Evolutionary conservation across 345 rosid genomes (phyloP).

Genomic region (Lepidium sativum): DNA sequence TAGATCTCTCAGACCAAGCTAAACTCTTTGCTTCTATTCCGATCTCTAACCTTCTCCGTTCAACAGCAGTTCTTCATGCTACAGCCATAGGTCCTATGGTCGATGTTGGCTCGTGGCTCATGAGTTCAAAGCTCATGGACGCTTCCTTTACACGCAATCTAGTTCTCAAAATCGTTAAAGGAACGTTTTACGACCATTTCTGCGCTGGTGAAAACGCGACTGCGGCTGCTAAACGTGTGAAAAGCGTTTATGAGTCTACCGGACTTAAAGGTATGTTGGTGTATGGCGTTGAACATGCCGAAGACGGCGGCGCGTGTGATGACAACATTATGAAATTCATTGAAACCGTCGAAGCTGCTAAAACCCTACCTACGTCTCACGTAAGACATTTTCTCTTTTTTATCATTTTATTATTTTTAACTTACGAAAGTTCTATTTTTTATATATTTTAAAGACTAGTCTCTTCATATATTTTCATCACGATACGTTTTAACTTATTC

Average conservation of each 20-base stretch:
- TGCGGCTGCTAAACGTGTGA: slow-evolving; percentile 34
- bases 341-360: slow-evolving; percentile 43
- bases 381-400: slow-evolving; percentile 34
- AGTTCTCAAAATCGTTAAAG: slow-evolving; percentile 31
- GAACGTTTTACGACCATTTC: slow-evolving; percentile 75
- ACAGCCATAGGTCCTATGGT: slow-evolving; percentile 52
- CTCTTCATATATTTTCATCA: background rate
- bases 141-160: slow-evolving; percentile 27
- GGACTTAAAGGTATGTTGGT: slow-evolving; percentile 72
- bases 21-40: slow-evolving; percentile 45
- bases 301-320: slow-evolving; percentile 47
- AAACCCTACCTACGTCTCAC: slow-evolving; percentile 52
- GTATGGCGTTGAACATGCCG: slow-evolving; percentile 63
- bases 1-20: slow-evolving; percentile 44
- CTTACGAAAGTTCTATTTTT: background rate
- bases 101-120: slow-evolving; percentile 63
- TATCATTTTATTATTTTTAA: background rate
- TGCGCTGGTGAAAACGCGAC: slow-evolving; percentile 57
- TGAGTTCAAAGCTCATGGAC: slow-evolving; percentile 59
- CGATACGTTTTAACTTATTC: no score
- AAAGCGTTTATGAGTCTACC: slow-evolving; percentile 34
- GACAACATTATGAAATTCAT: slow-evolving; percentile 49
- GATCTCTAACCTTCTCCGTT: slow-evolving; percentile 40
- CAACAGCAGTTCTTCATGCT: slow-evolving; percentile 44
- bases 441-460: background rate